Evolutionary conservation across 78 protist species (phyloP).

Genomic region (Emiliania huxleyi): DNA sequence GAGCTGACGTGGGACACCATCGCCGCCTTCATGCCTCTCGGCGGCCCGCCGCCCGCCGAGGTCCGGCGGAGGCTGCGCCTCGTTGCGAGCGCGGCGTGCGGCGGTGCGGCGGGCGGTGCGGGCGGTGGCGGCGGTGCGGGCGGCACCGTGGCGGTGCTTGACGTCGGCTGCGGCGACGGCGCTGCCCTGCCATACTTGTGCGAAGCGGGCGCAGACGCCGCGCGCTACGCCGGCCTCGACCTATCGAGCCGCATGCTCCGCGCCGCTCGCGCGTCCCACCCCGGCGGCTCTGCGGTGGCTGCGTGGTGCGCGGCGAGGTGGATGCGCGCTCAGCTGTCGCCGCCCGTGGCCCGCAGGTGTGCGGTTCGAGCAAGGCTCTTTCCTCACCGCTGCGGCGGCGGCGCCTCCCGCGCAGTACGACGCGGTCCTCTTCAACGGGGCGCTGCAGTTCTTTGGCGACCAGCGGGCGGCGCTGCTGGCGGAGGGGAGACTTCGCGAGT

Average conservation of each 20-base stretch:
- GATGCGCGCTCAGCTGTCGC: too few species aligned
- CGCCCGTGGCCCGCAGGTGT: too few species aligned
- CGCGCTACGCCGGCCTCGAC: neutral
- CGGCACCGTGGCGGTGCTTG: neutral
- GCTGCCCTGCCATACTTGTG: neutral
- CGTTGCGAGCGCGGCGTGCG: neutral
- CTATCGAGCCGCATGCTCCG: neutral
- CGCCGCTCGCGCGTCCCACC: neutral
- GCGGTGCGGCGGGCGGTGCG: neutral
- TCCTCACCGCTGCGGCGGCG: neutral
- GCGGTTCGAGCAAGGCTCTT: neutral
- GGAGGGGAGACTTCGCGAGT: neutral
- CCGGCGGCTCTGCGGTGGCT: neutral
- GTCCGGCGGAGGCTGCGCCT: neutral
- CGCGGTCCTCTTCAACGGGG: neutral
- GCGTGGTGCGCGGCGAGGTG: too few species aligned
- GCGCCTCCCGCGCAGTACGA: neutral
- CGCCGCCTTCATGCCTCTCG: neutral
- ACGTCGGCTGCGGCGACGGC: neutral
- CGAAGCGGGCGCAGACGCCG: neutral
- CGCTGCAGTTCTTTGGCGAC: neutral
- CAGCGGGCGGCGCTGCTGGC: neutral
- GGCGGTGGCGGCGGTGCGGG: too few species aligned
- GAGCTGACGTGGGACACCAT: neutral
- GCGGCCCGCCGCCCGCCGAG: neutral